Conservation (phyloP, 108 stramenopile genomes). For the Parietichytrium sp. region DNA sequence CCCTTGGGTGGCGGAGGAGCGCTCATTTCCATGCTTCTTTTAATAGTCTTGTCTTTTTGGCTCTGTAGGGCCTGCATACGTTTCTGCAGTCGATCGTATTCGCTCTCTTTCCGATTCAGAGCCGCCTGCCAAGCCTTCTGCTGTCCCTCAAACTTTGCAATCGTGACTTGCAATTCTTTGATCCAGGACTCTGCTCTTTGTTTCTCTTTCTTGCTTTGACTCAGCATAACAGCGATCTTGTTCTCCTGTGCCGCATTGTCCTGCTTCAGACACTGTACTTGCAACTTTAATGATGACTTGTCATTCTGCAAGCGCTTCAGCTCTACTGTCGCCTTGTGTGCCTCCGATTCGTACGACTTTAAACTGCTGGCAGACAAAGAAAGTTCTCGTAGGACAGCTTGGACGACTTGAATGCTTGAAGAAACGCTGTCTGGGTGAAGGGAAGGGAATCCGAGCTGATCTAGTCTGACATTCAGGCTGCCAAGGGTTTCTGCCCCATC, state of each 20-base stretch:
- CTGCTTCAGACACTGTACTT: not conserved
- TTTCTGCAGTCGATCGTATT: constrained; percentile 28
- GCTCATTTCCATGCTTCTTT: constrained; percentile 17
- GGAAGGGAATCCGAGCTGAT: not conserved
- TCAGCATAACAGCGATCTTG: not conserved
- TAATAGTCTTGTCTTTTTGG: not conserved
- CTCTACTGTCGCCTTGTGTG: not conserved
- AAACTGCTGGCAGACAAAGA: not conserved
- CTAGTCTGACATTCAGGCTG: not conserved
- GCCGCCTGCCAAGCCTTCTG: constrained; percentile 37
- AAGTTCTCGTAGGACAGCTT: not conserved
- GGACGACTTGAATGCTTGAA: not conserved
- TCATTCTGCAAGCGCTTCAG: constrained; percentile 4
- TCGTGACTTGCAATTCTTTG: constrained; percentile 25
- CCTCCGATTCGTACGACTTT: not conserved
- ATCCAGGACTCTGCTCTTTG: not conserved
- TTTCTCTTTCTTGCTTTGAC: not conserved
- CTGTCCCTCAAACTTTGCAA: constrained; percentile 32
- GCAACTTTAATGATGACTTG: not conserved
- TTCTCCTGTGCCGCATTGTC: constrained; percentile 1
- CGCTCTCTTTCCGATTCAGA: constrained; percentile 22
- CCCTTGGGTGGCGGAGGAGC: not conserved
- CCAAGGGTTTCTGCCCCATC: too few relatives aligned
- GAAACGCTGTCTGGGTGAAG: not conserved
- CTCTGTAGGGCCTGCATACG: constrained; percentile 23